Evolutionary conservation across 2,329 filamentous ascomycete species (phyloP).

Genomic region (Aspergillus intermedius): DNA sequence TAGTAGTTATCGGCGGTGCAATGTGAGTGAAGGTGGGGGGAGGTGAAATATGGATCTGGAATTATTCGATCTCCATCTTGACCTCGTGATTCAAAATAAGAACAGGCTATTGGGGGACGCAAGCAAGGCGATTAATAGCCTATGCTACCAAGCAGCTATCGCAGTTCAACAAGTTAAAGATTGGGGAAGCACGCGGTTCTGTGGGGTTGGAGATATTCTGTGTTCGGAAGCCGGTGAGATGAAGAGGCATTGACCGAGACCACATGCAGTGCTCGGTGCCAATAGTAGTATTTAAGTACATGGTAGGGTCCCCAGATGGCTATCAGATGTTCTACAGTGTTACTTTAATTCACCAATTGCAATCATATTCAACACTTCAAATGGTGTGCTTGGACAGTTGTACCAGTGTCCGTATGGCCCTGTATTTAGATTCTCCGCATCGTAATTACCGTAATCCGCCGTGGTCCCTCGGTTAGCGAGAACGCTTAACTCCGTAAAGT

Average conservation of each 20-base stretch:
- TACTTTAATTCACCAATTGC: neutral
- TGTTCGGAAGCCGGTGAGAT: constrained; percentile 31
- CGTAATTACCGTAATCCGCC: neutral
- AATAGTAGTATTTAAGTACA: neutral
- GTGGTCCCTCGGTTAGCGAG: constrained; percentile 1
- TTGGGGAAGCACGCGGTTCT: constrained; percentile 19
- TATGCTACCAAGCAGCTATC: neutral
- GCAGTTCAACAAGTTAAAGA: constrained; percentile 2
- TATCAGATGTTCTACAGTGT: neutral
- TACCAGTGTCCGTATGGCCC: neutral
- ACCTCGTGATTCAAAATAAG: neutral
- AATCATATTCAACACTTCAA: neutral
- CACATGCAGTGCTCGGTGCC: neutral
- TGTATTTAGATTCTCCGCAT: constrained; percentile 5
- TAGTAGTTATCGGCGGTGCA: neutral
- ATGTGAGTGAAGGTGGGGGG: no score
- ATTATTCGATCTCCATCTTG: constrained; percentile 9
- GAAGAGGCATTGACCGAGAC: neutral
- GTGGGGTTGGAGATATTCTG: constrained; percentile 22
- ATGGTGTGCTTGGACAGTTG: neutral
- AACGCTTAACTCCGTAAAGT: neutral
- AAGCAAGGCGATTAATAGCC: neutral
- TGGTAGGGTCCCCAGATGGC: neutral
- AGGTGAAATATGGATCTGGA: neutral
- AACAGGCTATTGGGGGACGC: neutral